phyloP scores from a whole-genome alignment of 805 yeast genomes.

The Kuraishia cidri region DNA sequence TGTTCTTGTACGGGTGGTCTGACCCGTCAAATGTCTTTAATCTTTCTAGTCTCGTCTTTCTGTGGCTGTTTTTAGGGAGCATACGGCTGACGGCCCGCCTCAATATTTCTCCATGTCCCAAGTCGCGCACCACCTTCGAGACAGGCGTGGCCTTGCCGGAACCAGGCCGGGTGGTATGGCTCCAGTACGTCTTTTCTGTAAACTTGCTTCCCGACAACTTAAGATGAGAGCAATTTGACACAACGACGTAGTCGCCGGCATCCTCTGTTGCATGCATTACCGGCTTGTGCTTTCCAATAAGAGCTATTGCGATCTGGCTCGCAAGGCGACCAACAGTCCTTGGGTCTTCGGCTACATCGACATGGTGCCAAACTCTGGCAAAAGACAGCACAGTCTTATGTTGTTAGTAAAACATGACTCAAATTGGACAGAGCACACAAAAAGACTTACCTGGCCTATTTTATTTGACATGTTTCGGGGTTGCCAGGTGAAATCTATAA shows the following conservation, averaged over 20 bases:
- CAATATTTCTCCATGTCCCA: constrained; percentile 84
- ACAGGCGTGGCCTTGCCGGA: constrained; percentile 75
- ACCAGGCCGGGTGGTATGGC: constrained; percentile 88
- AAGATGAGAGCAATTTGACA: constrained; percentile 79
- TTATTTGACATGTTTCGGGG: constrained; percentile 41
- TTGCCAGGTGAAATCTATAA: too few relatives aligned
- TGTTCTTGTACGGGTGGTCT: constrained; percentile 78
- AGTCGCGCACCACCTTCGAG: constrained; percentile 64
- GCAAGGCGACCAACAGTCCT: constrained; percentile 93
- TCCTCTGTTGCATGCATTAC: constrained; percentile 71
- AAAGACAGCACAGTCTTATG: constrained; percentile 55
- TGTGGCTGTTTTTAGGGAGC: constrained; percentile 87
- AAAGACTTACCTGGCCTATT: constrained; percentile 26
- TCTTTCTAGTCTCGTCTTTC: constrained; percentile 74
- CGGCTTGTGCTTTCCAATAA: constrained; percentile 98
- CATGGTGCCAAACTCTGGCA: constrained; percentile 92
- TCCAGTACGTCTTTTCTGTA: constrained; percentile 74
- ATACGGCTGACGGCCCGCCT: constrained; percentile 88
- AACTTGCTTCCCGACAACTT: constrained; percentile 83
- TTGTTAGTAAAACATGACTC: not conserved
- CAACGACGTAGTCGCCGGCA: constrained; percentile 95
- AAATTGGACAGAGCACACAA: not conserved
- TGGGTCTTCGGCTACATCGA: constrained; percentile 76
- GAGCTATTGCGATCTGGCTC: constrained; percentile 72
- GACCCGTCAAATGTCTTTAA: constrained; percentile 83